Evolutionary conservation across 2,329 filamentous ascomycete species (phyloP), one percentile per base, ranked within the genome.

Genomic region (Nannizziopsis arthrosporioides): DNA sequence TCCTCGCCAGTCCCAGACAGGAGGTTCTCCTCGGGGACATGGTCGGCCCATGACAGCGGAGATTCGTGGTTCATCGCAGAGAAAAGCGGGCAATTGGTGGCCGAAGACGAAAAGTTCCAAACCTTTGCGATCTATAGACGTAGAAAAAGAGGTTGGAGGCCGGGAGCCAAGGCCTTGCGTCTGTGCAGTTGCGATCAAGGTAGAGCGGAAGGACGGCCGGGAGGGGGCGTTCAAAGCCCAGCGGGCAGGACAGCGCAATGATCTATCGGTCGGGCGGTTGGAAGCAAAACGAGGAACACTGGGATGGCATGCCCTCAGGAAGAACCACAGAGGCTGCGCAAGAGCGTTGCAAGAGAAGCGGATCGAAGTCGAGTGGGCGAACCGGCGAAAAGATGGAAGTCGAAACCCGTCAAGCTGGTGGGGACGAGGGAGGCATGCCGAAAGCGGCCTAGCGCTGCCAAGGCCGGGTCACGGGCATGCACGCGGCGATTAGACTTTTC

Each of bases 1-100:
- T 73, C 71, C 52, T 73, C 70, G 51, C 63, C 55, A 49, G 65
- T 56, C 19, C 59, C 59, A 7, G 63, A 53, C 46, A 69, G 63
- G 52, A 71, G 63, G 36, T 63, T 56, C 44, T 67, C 64, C 49
- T 64, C 63, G 45, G 66, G 61, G 30, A 67, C 56, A 41, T 64
- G 59, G 47, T 66, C 64, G 34, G 64, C 58, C 68, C 68, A 71
- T 52, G 55, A 49, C 56, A 67, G 56, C 35, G 65, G 54, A 9
- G 60, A 52, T 44, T 65, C 61, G 56, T 65, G 61, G 49, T 70
- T 65, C 67, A 69, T 70, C 48, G 50, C 51, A 44, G 50, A 17
- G 34, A 44, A 31, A 11, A 30, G 27, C 14, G 38, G 9, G 30
- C 31, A 31, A 48, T 37, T 48, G 45, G 11, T 30, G 12, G 17